Evolutionary conservation across 805 yeast genomes (phyloP).

Genomic region (Cyberlindnera euphorbiae): DNA sequence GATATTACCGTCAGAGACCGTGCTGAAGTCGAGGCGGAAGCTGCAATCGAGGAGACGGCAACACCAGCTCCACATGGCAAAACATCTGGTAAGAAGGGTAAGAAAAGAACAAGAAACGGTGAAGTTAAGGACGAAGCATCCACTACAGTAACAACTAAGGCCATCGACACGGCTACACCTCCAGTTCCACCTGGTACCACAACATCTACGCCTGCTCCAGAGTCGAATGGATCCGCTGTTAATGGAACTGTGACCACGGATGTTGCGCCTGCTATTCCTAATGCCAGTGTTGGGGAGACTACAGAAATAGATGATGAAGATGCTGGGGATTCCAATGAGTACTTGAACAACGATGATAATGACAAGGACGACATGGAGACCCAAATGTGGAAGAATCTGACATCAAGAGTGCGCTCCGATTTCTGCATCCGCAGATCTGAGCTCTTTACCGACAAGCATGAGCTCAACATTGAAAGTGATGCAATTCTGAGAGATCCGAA

Average conservation of each 20-base stretch:
- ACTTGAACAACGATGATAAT: conserved; percentile 48
- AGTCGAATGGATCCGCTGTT: neutral
- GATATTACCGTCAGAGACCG: conserved; percentile 75
- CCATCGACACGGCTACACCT: neutral
- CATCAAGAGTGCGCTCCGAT: conserved; percentile 74
- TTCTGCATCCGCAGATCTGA: conserved; percentile 64
- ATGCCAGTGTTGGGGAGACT: too few relatives aligned
- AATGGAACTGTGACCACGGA: too few relatives aligned
- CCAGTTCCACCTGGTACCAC: neutral
- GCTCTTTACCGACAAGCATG: conserved; percentile 53
- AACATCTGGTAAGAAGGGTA: conserved; percentile 34
- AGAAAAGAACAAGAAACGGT: conserved; percentile 33
- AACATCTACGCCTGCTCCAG: too few relatives aligned
- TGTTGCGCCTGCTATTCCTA: too few relatives aligned
- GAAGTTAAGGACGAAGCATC: conserved; percentile 25
- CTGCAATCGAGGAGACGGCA: conserved; percentile 23
- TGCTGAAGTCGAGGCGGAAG: conserved; percentile 57
- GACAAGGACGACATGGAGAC: conserved; percentile 67
- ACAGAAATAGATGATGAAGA: conserved; percentile 26
- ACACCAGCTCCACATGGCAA: conserved; percentile 28
- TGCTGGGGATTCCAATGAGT: conserved; percentile 37
- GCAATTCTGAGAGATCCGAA: conserved; percentile 64
- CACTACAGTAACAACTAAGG: neutral
- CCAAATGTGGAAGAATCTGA: conserved; percentile 78
- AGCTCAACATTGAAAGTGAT: conserved; percentile 59